These are phyloP conservation scores for Leishmania guyanensis DNA, from an alignment of 208 protist genomes.

Conservation along the genomic window DNA sequence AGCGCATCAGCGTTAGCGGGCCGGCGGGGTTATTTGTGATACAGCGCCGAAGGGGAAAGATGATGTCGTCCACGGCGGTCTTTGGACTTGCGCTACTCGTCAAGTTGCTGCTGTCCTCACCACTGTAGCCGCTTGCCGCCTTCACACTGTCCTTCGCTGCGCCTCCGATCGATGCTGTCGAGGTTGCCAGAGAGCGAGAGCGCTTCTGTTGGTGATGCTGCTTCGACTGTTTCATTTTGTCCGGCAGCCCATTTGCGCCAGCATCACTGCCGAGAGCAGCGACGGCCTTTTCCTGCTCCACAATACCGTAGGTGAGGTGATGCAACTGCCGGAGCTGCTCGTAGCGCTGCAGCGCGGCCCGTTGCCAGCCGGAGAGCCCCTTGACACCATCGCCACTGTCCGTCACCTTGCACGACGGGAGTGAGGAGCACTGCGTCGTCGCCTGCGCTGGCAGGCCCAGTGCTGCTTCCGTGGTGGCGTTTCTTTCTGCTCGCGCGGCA, in stretches of 20 bases:
- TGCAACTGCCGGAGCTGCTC: constrained; percentile 48
- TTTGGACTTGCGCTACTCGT: background rate
- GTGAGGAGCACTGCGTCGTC: background rate
- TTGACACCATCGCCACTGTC: constrained; percentile 6
- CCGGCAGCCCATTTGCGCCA: background rate
- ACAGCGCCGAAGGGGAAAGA: constrained; percentile 13
- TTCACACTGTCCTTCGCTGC: background rate
- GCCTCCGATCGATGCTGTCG: background rate
- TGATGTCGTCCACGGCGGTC: background rate
- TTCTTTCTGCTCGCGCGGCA: background rate
- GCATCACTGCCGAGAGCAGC: background rate
- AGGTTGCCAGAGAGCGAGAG: background rate
- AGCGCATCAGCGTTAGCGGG: constrained; percentile 18
- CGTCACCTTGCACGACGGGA: background rate
- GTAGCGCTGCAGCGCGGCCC: constrained; percentile 42
- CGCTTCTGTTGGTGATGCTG: background rate
- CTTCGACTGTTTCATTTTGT: background rate
- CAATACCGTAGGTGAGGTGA: constrained; percentile 33
- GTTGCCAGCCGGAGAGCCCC: constrained; percentile 40
- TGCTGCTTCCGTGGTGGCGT: background rate
- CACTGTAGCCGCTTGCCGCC: background rate
- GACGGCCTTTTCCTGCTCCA: constrained; percentile 14
- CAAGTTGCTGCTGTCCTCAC: background rate
- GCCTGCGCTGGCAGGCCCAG: background rate
- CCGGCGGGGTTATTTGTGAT: constrained; percentile 3